phyloP scores from a whole-genome alignment of 73 alveolate genomes.

The Blepharisma stoltei region DNA sequence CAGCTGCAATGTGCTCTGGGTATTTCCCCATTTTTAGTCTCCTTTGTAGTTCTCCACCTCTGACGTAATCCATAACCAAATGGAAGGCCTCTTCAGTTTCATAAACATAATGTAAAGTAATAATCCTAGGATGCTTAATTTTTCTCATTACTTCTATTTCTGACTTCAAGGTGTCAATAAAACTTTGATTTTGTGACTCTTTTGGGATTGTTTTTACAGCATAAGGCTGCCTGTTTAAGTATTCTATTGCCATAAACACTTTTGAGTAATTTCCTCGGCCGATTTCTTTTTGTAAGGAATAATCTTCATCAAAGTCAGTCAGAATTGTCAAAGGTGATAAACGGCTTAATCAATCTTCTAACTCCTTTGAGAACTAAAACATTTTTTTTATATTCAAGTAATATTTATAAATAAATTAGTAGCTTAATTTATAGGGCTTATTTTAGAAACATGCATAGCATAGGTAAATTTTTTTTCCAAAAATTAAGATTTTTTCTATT shows the following conservation, averaged over 20 bases:
- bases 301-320: constrained; percentile 10
- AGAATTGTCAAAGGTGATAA: not conserved
- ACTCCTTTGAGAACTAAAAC: constrained; percentile 6
- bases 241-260: constrained; percentile 35
- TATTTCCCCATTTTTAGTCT: constrained; percentile 38
- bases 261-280: constrained; percentile 29
- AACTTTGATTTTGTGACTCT: too few relatives aligned
- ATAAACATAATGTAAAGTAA: constrained; percentile 59
- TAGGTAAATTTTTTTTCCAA: too few relatives aligned
- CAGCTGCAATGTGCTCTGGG: constrained; percentile 68
- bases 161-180: too few relatives aligned
- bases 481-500: too few relatives aligned
- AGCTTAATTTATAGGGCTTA: too few relatives aligned
- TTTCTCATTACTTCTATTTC: constrained; percentile 68
- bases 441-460: too few relatives aligned
- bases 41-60: constrained; percentile 84
- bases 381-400: too few relatives aligned
- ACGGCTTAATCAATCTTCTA: not conserved
- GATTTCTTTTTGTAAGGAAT: not conserved
- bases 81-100: constrained; percentile 64
- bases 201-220: constrained; percentile 43
- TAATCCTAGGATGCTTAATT: constrained; percentile 77
- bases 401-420: too few relatives aligned
- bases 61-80: constrained; percentile 70
- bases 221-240: constrained; percentile 22